Percentiles rank a stretch among this genome's conserved stretches.
Conservation (phyloP, 2,329 filamentous ascomycete genomes). For the Trichoderma polysporum region DNA sequence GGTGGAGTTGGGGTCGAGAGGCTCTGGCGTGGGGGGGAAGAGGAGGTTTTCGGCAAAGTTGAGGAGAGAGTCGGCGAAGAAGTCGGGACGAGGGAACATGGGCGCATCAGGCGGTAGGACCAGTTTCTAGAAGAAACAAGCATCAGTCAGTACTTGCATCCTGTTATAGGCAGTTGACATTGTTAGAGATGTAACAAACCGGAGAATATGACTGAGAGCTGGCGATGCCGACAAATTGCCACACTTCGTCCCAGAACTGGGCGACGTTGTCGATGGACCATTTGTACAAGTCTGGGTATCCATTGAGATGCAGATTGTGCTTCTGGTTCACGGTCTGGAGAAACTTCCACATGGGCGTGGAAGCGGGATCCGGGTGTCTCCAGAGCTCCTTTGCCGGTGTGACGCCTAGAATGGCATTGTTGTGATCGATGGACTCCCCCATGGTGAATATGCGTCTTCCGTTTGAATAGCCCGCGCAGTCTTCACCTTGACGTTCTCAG, state of each 20-base stretch:
- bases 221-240: slow-evolving; percentile 77
- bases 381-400: slow-evolving; percentile 49
- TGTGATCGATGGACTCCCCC: slow-evolving; percentile 17
- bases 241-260: slow-evolving; percentile 81
- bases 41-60: slow-evolving; percentile 97
- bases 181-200: slow-evolving; percentile 41
- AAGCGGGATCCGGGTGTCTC: slow-evolving; percentile 65
- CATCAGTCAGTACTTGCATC: neutral
- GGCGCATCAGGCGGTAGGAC: slow-evolving; percentile 65
- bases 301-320: slow-evolving; percentile 59
- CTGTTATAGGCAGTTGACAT: neutral
- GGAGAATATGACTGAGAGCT: slow-evolving; percentile 62
- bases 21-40: slow-evolving; percentile 57
- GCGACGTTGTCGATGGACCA: slow-evolving; percentile 81
- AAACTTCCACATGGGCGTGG: slow-evolving; percentile 72
- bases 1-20: slow-evolving; percentile 53
- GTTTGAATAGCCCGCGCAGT: neutral
- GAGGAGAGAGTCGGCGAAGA: slow-evolving; percentile 75
- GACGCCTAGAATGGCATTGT: neutral
- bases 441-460: slow-evolving; percentile 4
- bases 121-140: slow-evolving; percentile 39
- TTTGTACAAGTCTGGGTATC: slow-evolving; percentile 73
- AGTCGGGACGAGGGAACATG: slow-evolving; percentile 84
- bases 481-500: neutral
- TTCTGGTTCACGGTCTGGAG: slow-evolving; percentile 67